Percentiles rank a stretch among this genome's conserved stretches.
These are phyloP conservation scores for Boletus reticuloceps DNA, from an alignment of 768 basidiomycete species.

Conservation along the genomic window DNA sequence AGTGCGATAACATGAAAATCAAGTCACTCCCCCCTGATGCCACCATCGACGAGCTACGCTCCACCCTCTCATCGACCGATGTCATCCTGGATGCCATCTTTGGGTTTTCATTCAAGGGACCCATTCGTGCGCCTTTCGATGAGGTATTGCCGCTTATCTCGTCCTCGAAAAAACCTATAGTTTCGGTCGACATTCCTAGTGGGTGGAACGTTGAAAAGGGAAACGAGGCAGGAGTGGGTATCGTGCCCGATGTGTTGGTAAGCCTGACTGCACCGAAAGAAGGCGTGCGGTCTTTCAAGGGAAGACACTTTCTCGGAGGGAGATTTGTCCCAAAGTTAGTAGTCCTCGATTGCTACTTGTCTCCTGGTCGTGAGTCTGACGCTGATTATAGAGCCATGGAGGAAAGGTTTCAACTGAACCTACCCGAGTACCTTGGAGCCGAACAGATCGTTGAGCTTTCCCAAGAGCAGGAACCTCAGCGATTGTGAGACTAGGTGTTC, in stretches of 20 bases:
- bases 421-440: conserved; percentile 76
- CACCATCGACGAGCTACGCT: conserved; percentile 44
- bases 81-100: conserved; percentile 95
- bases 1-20: conserved; percentile 89
- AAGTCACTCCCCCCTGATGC: conserved; percentile 56
- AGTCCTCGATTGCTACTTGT: conserved; percentile 22
- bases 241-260: conserved; percentile 77
- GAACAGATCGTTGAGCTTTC: conserved; percentile 84
- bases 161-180: conserved; percentile 69
- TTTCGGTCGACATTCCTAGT: conserved; percentile 94
- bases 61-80: conserved; percentile 59
- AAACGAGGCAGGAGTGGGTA: conserved; percentile 46
- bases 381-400: conserved; percentile 54
- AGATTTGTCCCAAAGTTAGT: conserved; percentile 83
- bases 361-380: conserved; percentile 1
- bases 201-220: conserved; percentile 96
- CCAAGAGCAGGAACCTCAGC: not conserved
- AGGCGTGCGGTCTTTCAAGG: conserved; percentile 74
- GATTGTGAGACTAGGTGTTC: conserved; percentile 2
- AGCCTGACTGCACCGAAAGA: conserved; percentile 94
- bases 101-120: conserved; percentile 95
- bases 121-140: conserved; percentile 87
- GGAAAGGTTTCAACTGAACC: conserved; percentile 71
- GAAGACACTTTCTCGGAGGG: conserved; percentile 91
- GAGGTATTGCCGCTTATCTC: conserved; percentile 64